phyloP scores from a whole-genome alignment of 306 rosid genomes.

The Leucaena leucocephala region DNA sequence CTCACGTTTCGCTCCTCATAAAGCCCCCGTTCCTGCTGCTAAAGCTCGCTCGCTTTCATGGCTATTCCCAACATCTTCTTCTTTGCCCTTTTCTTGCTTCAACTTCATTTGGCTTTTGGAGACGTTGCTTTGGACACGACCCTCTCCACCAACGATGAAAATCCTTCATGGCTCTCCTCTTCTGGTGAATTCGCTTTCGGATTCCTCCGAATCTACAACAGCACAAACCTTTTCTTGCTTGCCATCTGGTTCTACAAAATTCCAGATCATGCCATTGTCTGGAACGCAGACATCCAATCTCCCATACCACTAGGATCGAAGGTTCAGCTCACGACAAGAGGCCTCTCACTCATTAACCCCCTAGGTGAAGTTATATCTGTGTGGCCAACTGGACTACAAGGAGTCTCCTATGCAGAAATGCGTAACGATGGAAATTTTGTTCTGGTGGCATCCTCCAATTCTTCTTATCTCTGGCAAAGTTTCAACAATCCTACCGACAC shows the following conservation, averaged over 20 bases:
- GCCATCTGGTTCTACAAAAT: conserved; percentile 57
- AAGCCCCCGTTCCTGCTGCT: neutral
- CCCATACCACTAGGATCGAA: conserved; percentile 46
- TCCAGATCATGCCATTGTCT: conserved; percentile 45
- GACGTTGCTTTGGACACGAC: neutral
- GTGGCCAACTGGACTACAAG: conserved; percentile 23
- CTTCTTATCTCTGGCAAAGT: conserved; percentile 51
- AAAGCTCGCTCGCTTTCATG: conserved; percentile 20
- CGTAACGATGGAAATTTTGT: conserved; percentile 63
- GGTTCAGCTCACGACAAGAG: conserved; percentile 32
- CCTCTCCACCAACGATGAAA: conserved; percentile 26
- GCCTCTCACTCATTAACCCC: conserved; percentile 36
- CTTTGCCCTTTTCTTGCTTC: conserved; percentile 18
- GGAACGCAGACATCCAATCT: conserved; percentile 40
- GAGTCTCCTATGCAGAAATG: conserved; percentile 43
- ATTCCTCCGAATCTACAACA: conserved; percentile 35
- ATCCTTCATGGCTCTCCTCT: conserved; percentile 37
- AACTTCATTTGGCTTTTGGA: neutral
- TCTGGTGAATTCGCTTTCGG: conserved; percentile 59
- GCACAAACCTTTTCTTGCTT: conserved; percentile 37
- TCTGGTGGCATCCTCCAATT: neutral
- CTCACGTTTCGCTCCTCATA: neutral
- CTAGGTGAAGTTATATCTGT: neutral
- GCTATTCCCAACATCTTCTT: neutral
- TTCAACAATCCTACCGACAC: conserved; percentile 62